These are phyloP conservation scores for Sugiyamaella neomexicana DNA, from an alignment of 1,139 yeast species.

Conservation along the genomic window DNA sequence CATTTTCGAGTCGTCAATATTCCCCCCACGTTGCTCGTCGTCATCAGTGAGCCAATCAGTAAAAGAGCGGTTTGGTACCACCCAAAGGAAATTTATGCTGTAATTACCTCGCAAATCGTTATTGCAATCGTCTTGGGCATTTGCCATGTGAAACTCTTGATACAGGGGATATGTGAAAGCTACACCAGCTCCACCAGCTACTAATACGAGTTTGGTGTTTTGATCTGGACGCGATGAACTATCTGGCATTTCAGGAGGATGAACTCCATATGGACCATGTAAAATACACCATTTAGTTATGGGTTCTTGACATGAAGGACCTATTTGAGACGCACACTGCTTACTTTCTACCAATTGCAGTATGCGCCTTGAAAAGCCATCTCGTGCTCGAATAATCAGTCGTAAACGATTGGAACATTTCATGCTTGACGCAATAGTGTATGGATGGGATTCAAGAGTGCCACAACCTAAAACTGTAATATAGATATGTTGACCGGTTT, in stretches of 20 bases:
- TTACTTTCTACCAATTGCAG: constrained; percentile 8
- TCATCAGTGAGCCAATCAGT: constrained; percentile 24
- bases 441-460: constrained; percentile 30
- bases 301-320: not conserved
- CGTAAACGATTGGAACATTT: constrained; percentile 27
- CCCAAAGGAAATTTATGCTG: constrained; percentile 33
- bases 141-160: constrained; percentile 26
- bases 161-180: constrained; percentile 36
- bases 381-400: constrained; percentile 32
- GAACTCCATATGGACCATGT: constrained; percentile 36
- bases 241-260: constrained; percentile 22
- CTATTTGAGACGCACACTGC: not conserved
- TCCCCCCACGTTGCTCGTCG: not conserved
- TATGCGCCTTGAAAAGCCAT: constrained; percentile 32
- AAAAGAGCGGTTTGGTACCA: constrained; percentile 30
- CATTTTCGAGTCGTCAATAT: constrained; percentile 4
- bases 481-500: constrained; percentile 34
- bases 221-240: not conserved
- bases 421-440: constrained; percentile 33
- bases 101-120: not conserved
- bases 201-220: constrained; percentile 27
- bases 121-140: not conserved
- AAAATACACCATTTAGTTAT: constrained; percentile 28
- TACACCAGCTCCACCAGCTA: constrained; percentile 37
- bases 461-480: constrained; percentile 31